phyloP scores from a whole-genome alignment of 257 asterid genomes.

The Plantago ovata region DNA sequence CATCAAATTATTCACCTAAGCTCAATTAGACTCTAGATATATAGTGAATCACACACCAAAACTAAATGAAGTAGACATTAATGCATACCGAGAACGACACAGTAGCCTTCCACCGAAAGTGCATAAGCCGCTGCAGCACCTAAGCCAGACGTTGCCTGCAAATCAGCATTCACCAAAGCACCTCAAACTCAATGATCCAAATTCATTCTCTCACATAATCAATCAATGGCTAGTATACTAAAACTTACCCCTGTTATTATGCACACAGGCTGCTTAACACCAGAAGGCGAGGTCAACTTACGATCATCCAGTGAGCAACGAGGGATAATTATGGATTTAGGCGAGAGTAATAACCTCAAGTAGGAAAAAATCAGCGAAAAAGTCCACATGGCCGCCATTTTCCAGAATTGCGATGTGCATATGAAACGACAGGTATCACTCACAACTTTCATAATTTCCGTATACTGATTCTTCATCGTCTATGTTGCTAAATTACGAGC shows the following conservation, averaged over 20 bases:
- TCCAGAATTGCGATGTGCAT: constrained; percentile 52
- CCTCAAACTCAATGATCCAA: background rate
- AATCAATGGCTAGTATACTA: background rate
- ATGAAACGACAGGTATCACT: constrained; percentile 35
- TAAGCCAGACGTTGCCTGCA: constrained; percentile 89
- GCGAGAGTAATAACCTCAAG: constrained; percentile 38
- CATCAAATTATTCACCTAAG: too few species aligned
- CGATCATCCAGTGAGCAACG: constrained; percentile 29
- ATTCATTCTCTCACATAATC: background rate
- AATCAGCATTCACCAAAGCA: constrained; percentile 17
- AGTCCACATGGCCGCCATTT: constrained; percentile 76
- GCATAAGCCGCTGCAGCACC: constrained; percentile 84
- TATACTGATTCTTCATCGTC: background rate
- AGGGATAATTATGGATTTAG: constrained; percentile 20
- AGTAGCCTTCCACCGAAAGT: constrained; percentile 71
- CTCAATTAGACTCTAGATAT: too few species aligned
- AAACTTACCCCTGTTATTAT: constrained; percentile 78
- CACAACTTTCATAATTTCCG: constrained; percentile 29
- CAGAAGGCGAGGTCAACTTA: background rate
- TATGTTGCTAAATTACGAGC: background rate
- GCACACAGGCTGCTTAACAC: constrained; percentile 49
- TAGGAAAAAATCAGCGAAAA: constrained; percentile 46
- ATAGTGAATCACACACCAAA: too few species aligned
- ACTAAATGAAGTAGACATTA: background rate
- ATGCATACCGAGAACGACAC: constrained; percentile 65